These are phyloP conservation scores for Fusarium globosum DNA, from an alignment of 2,329 filamentous ascomycete species.

Conservation along the genomic window DNA sequence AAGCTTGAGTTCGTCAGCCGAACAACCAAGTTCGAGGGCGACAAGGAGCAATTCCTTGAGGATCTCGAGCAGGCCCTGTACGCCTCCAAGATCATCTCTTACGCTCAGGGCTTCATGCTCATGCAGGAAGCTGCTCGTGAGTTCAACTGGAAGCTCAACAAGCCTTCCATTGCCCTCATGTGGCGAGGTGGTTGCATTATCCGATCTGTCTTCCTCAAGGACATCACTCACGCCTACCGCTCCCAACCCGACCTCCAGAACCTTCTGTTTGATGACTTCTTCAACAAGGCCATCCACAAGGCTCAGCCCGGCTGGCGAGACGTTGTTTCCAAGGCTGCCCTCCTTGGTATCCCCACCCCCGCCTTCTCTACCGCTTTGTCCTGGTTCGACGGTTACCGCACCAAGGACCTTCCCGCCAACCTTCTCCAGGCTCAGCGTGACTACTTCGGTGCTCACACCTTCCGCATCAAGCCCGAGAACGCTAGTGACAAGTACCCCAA, in stretches of 20 bases:
- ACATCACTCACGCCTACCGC: conserved; percentile 98
- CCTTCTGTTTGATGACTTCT: conserved; percentile 98
- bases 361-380: conserved; percentile 96
- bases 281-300: conserved; percentile 98
- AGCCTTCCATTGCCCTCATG: conserved; percentile 99
- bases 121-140: conserved; percentile 99
- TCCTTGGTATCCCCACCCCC: conserved; percentile 95
- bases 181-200: conserved; percentile 99
- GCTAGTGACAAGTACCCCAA: conserved; percentile 83
- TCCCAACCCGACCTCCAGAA: conserved; percentile 95
- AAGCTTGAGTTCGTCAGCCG: conserved; percentile 82
- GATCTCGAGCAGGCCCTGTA: conserved; percentile 99
- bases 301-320: conserved; percentile 94
- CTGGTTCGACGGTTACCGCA: conserved; percentile 99
- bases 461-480: conserved; percentile 84
- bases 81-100: conserved; percentile 99
- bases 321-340: conserved; percentile 89
- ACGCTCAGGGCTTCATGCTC: conserved; percentile 99
- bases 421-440: conserved; percentile 98
- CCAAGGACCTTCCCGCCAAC: conserved; percentile 97
- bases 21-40: conserved; percentile 81
- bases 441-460: conserved; percentile 97
- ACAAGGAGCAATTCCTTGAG: conserved; percentile 93
- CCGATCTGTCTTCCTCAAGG: conserved; percentile 99
- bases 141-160: conserved; percentile 99